Percentiles rank a stretch among this genome's conserved stretches.
These are phyloP conservation scores for Camelina neglecta DNA, from an alignment of 345 rosid species.

Conservation along the genomic window DNA sequence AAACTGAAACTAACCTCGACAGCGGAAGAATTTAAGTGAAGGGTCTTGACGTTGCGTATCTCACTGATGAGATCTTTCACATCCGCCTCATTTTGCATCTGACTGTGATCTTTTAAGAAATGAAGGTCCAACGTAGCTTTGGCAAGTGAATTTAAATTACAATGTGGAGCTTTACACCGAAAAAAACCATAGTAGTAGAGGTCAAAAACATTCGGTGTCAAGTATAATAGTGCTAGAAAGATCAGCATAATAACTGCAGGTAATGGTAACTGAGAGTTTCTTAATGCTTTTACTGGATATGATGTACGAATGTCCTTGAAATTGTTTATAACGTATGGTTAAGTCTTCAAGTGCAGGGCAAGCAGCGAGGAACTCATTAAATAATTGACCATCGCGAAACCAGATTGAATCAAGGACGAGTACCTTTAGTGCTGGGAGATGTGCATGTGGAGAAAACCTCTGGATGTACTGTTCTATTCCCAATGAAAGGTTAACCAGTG, in stretches of 20 bases:
- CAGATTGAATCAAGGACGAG: background rate
- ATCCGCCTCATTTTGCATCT: background rate
- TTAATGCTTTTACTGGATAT: conserved; percentile 5
- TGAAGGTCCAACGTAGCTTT: background rate
- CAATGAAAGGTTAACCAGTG: background rate
- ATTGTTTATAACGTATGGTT: background rate
- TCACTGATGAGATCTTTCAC: background rate
- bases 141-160: background rate
- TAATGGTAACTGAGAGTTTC: background rate
- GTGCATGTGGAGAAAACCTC: background rate
- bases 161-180: background rate
- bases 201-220: background rate
- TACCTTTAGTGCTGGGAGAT: background rate
- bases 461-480: fast-evolving
- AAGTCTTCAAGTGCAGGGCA: conserved; percentile 1
- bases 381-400: background rate
- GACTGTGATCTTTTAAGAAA: too few species aligned
- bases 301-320: background rate
- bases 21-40: background rate
- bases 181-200: background rate
- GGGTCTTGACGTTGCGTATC: background rate
- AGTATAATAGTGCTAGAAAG: background rate
- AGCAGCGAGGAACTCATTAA: background rate
- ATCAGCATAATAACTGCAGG: background rate
- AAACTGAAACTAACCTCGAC: background rate